Evolutionary conservation across 1,284 basidiomycete genomes (phyloP).

Genomic region (Inonotus hispidus): DNA sequence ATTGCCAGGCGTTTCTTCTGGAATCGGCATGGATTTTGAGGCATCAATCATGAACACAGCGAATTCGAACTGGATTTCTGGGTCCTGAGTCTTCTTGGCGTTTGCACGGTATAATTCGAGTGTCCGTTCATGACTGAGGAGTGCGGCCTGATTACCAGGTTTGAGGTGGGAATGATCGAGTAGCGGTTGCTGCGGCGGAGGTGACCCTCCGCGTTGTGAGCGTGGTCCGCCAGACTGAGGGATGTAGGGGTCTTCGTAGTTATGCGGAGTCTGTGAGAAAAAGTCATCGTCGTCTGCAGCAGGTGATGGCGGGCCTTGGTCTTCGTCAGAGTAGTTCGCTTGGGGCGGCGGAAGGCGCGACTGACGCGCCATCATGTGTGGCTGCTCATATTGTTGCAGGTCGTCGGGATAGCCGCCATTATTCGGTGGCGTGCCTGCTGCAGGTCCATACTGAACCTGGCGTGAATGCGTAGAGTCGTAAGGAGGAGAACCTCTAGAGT

Average conservation of each 20-base stretch:
- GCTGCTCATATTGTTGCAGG: constrained; percentile 7
- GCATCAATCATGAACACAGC: constrained; percentile 99
- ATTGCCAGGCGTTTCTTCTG: constrained; percentile 57
- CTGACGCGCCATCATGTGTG: constrained; percentile 9
- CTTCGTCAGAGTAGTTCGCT: constrained; percentile 15
- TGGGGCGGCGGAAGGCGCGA: constrained; percentile 7
- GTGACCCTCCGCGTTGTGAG: constrained; percentile 16
- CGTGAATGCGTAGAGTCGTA: constrained; percentile 13
- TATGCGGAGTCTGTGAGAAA: constrained; percentile 25
- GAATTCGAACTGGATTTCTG: constrained; percentile 96
- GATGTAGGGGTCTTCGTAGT: constrained; percentile 12
- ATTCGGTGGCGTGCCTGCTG: constrained; percentile 13
- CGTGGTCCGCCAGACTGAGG: constrained; percentile 11
- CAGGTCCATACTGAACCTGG: not conserved
- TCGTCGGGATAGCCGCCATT: constrained; percentile 10
- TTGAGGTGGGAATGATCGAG: constrained; percentile 92
- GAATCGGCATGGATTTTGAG: constrained; percentile 80
- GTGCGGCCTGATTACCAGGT: constrained; percentile 87
- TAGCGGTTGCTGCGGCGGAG: constrained; percentile 57
- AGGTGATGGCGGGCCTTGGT: constrained; percentile 15
- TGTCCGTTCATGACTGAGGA: constrained; percentile 92
- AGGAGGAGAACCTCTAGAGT: not conserved
- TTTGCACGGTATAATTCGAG: constrained; percentile 96
- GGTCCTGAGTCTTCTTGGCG: constrained; percentile 98
- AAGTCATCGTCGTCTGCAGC: constrained; percentile 34